Conservation (phyloP, 495 filamentous ascomycete species). For the Amorphotheca resinae region DNA sequence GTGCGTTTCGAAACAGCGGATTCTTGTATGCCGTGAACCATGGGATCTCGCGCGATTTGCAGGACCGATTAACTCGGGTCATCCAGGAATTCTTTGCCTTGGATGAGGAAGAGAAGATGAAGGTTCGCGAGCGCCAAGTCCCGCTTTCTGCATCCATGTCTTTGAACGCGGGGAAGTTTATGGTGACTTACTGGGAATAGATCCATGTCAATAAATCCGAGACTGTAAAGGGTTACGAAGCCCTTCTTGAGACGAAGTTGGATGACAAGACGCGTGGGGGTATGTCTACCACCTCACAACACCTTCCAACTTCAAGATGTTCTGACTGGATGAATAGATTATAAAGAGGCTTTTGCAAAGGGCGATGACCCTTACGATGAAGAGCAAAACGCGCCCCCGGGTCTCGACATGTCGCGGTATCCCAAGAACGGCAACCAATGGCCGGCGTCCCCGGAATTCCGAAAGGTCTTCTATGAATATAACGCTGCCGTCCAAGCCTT, state of each 20-base stretch:
- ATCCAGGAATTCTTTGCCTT: slow-evolving; percentile 2
- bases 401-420: slow-evolving; percentile 20
- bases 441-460: slow-evolving; percentile 25
- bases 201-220: slow-evolving; percentile 2
- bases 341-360: slow-evolving; percentile 19
- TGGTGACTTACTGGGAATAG: background rate
- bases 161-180: background rate
- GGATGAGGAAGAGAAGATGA: slow-evolving; percentile 4
- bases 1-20: slow-evolving; percentile 26
- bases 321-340: slow-evolving; percentile 12
- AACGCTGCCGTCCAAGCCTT: slow-evolving; percentile 13
- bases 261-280: background rate
- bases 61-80: background rate
- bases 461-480: background rate
- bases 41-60: background rate
- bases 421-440: slow-evolving; percentile 18
- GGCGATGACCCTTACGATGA: background rate
- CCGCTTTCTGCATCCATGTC: too few species aligned
- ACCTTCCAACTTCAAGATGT: background rate
- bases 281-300: background rate
- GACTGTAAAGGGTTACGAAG: background rate
- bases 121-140: too few species aligned
- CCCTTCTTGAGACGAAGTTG: background rate
- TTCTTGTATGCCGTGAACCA: slow-evolving; percentile 27
- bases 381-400: slow-evolving; percentile 22